Evolutionary conservation across 257 asterid genomes (phyloP), one percentile per base, ranked within the genome.

Genomic region (Striga asiatica): DNA sequence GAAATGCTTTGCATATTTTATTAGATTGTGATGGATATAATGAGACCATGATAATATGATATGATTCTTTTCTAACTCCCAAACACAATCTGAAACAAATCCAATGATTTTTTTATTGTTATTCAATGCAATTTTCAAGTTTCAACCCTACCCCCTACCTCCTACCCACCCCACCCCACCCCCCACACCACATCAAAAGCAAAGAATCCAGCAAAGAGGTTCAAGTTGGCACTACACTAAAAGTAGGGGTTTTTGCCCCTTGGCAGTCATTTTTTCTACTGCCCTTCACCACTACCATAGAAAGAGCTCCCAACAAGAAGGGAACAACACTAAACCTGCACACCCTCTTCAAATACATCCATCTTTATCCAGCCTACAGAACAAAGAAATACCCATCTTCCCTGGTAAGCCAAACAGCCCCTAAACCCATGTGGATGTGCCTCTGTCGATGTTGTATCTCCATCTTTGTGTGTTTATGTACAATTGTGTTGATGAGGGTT

Each of bases 301-400:
- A 43, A 68, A 50, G 45, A 56, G 73, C 73, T 74, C 70, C 78
- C 73, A 41, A 67, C 61, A 56, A 56, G 56, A 74, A 64, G 85
- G 80, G 58, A 73, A 69, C 83, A 75, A 72, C 62, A 74, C 66
- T 64, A 54, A 61, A 66, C 57, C 68, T 56, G 67, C 71, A 42
- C 55, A 29, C 65, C 66, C 57, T 61, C 65, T 41, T 32, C 62
- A 75, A 58, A n/a, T 54, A 64, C 66, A 59, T 65, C 50, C 49
- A 53, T 19, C 27, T 21, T 37, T 52, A 7, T 5, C 37, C 3
- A 14, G n/a, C n/a, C 60, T 28, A 4, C 62, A 41, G 14, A n/a
- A n/a, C n/a, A n/a, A n/a, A n/a, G n/a, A n/a, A n/a, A n/a, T n/a
- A n/a, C 62, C 56, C 58, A 47, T 27, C 48, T 16, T 23, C 58